Base-by-base conservation (phyloP, 441 rosid genomes). In the Pelargonium myrrhifolium region DNA sequence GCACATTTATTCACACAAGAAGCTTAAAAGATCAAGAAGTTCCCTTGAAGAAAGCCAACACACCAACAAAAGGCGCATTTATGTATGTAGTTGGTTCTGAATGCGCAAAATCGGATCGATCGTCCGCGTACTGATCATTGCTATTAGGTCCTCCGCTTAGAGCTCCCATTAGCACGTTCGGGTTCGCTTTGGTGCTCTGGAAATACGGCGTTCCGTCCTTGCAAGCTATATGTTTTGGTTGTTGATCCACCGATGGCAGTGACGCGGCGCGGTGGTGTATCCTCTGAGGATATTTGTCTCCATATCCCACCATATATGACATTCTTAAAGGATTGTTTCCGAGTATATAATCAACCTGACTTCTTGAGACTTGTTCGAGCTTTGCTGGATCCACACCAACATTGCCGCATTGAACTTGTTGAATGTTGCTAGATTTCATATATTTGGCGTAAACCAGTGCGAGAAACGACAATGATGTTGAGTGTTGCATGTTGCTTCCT, bases 281-380 rank as follows among this genome's bases (percentile, higher is more conserved):
- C 45, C 49, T 43, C 20, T 12, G 43, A 9, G 72, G 72, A 45
- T 20, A 69, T 9, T 35, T 61, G 10, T 45, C 0, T 2, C 72
- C 72, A n/a, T 69, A 69, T n/a, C 72, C 72, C 2, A 68, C 72
- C 65, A 68, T 68, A 65, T 68, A 68, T 0, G 72, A 60, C 65
- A 68, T 43, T 1, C 15, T 10, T 31, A 60, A 15, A 9, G 71
- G 71, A 42, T 68, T 58, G 64, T 39, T 58, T n/a, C 70, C 70
- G 4, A 67, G 70, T 40, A 68, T 18, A 22, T 68, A 68, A 43
- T 68, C 71, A n/a, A 67, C 70, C 62, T 67, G 70, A 21, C 35
- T 17, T 61, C 24, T 43, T 10, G 72, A 45, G 9, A 45, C 14
- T n/a, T 62, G 60, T 17, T 42, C 18, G 60, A 69, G 66, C 59